Base-by-base conservation (phyloP, 164 flowering plant genomes). In the Piper longum region DNA sequence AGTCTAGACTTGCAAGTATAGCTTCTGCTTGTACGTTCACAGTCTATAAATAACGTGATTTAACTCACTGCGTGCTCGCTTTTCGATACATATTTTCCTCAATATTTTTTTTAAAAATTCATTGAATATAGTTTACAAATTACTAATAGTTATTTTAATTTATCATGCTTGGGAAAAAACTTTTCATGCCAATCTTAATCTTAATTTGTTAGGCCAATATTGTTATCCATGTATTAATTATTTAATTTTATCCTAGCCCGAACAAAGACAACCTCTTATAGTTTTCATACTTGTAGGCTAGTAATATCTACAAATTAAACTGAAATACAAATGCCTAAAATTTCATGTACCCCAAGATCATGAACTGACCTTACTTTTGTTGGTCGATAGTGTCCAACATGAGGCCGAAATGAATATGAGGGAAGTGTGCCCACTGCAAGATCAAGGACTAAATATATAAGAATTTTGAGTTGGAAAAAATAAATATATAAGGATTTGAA, bases 351-450 rank as follows among this genome's bases (percentile, higher is more conserved):
- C 9, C 9, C 14, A 14, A 9, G 52, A 48, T 48, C 8, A 48
- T 2, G 14, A 48, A 48, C 52, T 48, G 3, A 48, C 52, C 8
- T 48, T 8, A 48, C 9, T 48, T 48, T 48, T 48, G 52, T 48
- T 48, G 52, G 52, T 48, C 11, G 52, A 75, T 84, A 77, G 69
- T 75, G 72, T 87, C 93, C 79, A 89, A 63, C 95, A 84, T 89
- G 71, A 87, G 73, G 52, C 97, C 97, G 60, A 90, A 86, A 62
- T 88, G 95, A 67, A 88, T 90, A 66, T 82, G 97, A 68, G 97
- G 95, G 65, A 84, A 88, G 67, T 89, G 96, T 59, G 96, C 96
- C 96, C 96, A 89, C 96, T 87, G 54, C 8, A 11, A 45, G 52
- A 12, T 2, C 11, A 12, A 48, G 52, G 52, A 48, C 9, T 14